Base-by-base conservation (phyloP, 371 early-diverging fungal species). In the Mucor racemosus region DNA sequence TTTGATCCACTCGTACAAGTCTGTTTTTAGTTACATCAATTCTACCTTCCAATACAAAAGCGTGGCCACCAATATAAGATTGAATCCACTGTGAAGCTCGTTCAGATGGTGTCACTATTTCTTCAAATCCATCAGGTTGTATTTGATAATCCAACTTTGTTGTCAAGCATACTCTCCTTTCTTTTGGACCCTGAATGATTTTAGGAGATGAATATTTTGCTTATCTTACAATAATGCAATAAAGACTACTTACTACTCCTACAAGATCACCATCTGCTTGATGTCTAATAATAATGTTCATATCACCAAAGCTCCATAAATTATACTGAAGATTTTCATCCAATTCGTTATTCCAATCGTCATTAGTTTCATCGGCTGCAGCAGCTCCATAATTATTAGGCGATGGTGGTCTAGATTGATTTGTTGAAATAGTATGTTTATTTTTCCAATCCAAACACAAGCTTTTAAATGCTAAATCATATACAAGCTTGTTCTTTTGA, bases 61-160 rank as follows among this genome's bases (percentile, higher is more conserved):
- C 69, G 55, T 74, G 74, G 0, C 74, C 74, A n/a, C 60, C 67
- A 1, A 74, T 56, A 50, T 64, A 74, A 26, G 74, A 74, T 21
- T 67, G 66, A 19, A 74, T 34, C 74, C 74, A 74, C 26, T 69
- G 53, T 13, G 33, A 42, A 10, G 69, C 63, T 36, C 74, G 64
- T 21, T 74, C 74, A 19, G 42, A 33, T n/a, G 67, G 46, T 33
- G 67, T 66, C 14, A 41, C 53, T 15, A 56, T 54, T 53, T 74
- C 74, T 40, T 67, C 61, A 26, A 34, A 15, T 41, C 58, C 68
- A 46, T 63, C n/a, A 14, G 53, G 53, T 0, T 31, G 19, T n/a
- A 54, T 50, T n/a, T 67, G 60, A 21, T 69, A 74, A 21, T 74
- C 67, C 26, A 74, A 26, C 61, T 74, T 74, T 10, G 67, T 36